Conservation (phyloP, 495 filamentous ascomycete genomes). For the Penicillium cataractarum region DNA sequence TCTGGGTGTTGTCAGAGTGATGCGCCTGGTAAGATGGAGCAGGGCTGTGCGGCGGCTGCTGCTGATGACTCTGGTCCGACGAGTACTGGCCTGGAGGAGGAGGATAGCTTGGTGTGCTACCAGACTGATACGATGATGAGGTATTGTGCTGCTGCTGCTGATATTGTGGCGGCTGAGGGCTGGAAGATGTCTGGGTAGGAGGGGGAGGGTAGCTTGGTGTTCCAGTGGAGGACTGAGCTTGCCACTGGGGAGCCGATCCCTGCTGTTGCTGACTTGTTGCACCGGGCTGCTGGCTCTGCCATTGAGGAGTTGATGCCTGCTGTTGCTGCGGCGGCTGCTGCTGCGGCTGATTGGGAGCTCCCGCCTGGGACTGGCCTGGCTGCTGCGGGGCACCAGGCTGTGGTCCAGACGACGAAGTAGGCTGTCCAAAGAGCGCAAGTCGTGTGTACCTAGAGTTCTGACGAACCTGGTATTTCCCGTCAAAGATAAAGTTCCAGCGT, state of each 20-base stretch:
- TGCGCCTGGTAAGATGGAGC: constrained; percentile 10
- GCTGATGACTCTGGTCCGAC: constrained; percentile 17
- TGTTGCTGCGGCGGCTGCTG: constrained; percentile 14
- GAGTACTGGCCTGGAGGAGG: constrained; percentile 12
- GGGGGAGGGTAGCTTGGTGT: constrained; percentile 15
- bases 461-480: constrained; percentile 75
- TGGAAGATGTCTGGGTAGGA: constrained; percentile 16
- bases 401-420: constrained; percentile 25
- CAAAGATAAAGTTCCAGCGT: constrained; percentile 92
- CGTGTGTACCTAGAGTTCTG: constrained; percentile 63
- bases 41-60: constrained; percentile 5
- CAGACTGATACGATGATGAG: constrained; percentile 11
- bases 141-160: constrained; percentile 5
- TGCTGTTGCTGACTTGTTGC: constrained; percentile 17
- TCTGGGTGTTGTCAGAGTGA: constrained; percentile 1
- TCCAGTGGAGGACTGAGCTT: constrained; percentile 11
- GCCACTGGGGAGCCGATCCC: constrained; percentile 9
- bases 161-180: constrained; percentile 19
- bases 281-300: not conserved
- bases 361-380: constrained; percentile 1
- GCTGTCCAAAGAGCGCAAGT: constrained; percentile 49
- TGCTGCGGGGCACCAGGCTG: constrained; percentile 27
- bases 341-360: constrained; percentile 5
- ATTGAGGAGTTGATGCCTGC: constrained; percentile 9
- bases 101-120: not conserved